These are phyloP conservation scores for Phoma sp. DNA, from an alignment of 2,329 filamentous ascomycete species.

Conservation along the genomic window DNA sequence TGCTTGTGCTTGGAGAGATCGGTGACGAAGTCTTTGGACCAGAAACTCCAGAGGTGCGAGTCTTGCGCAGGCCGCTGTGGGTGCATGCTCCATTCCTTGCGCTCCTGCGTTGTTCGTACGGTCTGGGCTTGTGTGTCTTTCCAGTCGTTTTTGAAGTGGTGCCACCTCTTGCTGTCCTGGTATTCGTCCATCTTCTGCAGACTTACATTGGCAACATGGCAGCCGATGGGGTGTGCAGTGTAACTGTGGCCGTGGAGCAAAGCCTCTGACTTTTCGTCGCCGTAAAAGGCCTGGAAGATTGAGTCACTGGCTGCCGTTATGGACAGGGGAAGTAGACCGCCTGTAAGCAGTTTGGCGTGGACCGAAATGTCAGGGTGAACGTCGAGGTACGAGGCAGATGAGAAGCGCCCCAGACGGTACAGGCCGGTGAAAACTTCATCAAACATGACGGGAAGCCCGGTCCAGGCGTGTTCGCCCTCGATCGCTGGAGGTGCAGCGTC, in stretches of 20 bases:
- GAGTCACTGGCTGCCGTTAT: constrained; percentile 75
- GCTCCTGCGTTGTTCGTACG: not conserved
- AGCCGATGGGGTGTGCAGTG: constrained; percentile 82
- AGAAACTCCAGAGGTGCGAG: constrained; percentile 68
- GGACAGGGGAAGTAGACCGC: constrained; percentile 78
- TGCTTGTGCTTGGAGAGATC: constrained; percentile 62
- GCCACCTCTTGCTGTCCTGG: constrained; percentile 15
- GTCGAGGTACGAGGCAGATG: constrained; percentile 72
- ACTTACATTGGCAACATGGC: constrained; percentile 75
- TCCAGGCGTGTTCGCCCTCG: constrained; percentile 59
- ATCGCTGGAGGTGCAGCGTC: not conserved
- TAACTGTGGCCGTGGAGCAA: constrained; percentile 86
- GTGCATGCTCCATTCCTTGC: not conserved
- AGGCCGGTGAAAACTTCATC: constrained; percentile 90
- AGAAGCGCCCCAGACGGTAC: constrained; percentile 78
- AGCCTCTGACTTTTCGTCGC: constrained; percentile 77
- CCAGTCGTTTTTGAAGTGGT: constrained; percentile 7
- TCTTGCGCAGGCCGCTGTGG: not conserved
- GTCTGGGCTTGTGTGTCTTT: not conserved
- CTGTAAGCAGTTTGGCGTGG: constrained; percentile 84
- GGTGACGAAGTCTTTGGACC: constrained; percentile 67
- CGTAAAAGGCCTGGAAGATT: constrained; percentile 75
- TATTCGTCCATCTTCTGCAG: constrained; percentile 60
- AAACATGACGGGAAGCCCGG: constrained; percentile 77
- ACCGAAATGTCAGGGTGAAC: constrained; percentile 76